phyloP scores from a whole-genome alignment of 192 early-diverging fungal genomes.

The Anaeromyces robustus region DNA sequence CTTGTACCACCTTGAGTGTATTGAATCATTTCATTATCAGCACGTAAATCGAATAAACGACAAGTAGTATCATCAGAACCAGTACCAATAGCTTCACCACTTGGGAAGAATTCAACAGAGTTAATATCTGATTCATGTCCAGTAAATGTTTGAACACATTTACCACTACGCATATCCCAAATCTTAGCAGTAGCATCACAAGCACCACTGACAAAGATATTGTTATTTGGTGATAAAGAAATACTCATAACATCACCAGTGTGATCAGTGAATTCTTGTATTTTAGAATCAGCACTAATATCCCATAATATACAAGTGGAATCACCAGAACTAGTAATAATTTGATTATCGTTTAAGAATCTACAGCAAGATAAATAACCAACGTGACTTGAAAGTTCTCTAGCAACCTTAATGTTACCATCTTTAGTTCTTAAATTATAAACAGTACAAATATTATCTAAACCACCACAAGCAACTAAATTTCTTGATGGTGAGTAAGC shows the following conservation, averaged over 20 bases:
- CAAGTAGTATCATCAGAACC: conserved; percentile 98
- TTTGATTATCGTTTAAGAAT: conserved; percentile 92
- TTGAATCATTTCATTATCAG: conserved; percentile 92
- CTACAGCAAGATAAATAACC: conserved; percentile 97
- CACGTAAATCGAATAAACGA: conserved; percentile 90
- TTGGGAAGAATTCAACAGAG: conserved; percentile 97
- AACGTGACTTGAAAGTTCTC: conserved; percentile 89
- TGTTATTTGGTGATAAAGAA: conserved; percentile 81
- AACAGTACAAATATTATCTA: conserved; percentile 98
- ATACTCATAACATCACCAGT: conserved; percentile 96
- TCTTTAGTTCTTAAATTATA: conserved; percentile 80
- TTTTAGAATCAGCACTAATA: conserved; percentile 95
- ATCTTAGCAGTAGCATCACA: conserved; percentile 97
- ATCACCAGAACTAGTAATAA: conserved; percentile 89
- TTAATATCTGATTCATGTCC: conserved; percentile 99
- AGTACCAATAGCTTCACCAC: conserved; percentile 92
- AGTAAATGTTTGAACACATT: conserved; percentile 94
- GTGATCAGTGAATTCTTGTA: conserved; percentile 93
- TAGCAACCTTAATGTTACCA: conserved; percentile 50
- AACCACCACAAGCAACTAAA: conserved; percentile 97
- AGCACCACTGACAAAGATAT: conserved; percentile 93
- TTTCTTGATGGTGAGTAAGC: conserved; percentile 96
- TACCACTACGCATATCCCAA: conserved; percentile 93
- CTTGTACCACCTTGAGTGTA: conserved; percentile 98
- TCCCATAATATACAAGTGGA: conserved; percentile 99